Percentiles rank a stretch among this genome's conserved stretches.
Conservation (phyloP, 2,329 filamentous ascomycete species). For the Phaeosphaeriaceae sp. region DNA sequence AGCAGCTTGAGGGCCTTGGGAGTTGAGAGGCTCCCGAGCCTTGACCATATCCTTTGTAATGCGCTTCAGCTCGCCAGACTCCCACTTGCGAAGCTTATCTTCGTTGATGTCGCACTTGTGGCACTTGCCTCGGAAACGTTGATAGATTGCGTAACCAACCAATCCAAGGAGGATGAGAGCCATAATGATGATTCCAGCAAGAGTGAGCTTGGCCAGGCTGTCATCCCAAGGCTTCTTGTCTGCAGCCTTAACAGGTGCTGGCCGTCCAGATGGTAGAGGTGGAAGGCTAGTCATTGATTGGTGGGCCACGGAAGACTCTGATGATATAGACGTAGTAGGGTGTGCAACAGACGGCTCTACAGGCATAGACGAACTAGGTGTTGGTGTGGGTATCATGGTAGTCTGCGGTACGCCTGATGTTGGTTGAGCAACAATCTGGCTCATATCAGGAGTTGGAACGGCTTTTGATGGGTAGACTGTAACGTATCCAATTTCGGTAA, state of each 20-base stretch:
- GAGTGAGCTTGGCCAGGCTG: slow-evolving; percentile 4
- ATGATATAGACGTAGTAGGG: not conserved
- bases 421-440: not conserved
- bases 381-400: not conserved
- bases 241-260: not conserved
- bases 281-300: not conserved
- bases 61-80: slow-evolving; percentile 14
- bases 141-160: slow-evolving; percentile 11
- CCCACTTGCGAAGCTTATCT: slow-evolving; percentile 13
- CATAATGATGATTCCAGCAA: slow-evolving; percentile 8
- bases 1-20: not conserved
- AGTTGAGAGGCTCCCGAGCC: slow-evolving; percentile 4
- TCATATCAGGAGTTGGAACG: not conserved
- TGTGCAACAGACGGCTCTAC: not conserved
- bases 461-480: not conserved
- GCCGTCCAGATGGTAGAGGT: not conserved
- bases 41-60: slow-evolving; percentile 15
- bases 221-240: slow-evolving; percentile 10
- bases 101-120: slow-evolving; percentile 8
- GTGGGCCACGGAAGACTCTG: not conserved
- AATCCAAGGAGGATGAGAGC: slow-evolving; percentile 3
- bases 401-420: not conserved
- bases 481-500: not conserved
- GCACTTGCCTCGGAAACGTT: slow-evolving; percentile 14
- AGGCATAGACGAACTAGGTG: not conserved